Conservation (phyloP, 2,329 filamentous ascomycete species). For the Dactylellina parvicollis region DNA sequence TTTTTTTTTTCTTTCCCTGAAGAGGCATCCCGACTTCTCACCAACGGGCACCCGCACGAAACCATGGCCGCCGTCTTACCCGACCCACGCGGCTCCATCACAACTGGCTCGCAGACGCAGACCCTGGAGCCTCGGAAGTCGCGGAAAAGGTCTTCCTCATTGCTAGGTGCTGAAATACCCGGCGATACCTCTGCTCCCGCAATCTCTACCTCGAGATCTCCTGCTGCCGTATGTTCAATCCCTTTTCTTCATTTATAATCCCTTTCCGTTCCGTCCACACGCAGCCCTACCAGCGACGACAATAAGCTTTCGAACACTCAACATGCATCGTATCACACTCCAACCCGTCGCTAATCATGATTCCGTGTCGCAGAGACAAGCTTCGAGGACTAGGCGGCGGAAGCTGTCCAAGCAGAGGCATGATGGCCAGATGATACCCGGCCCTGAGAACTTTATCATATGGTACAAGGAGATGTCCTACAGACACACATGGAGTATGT, state of each 20-base stretch:
- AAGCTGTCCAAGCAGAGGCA: conserved; percentile 55
- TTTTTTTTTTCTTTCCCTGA: too few species aligned
- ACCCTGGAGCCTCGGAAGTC: conserved; percentile 52
- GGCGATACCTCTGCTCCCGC: conserved; percentile 57
- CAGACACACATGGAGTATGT: conserved; percentile 59
- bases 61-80: conserved; percentile 39
- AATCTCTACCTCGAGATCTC: conserved; percentile 57
- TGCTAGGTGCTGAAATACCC: conserved; percentile 56
- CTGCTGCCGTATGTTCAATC: conserved; percentile 54
- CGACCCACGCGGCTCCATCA: conserved; percentile 38
- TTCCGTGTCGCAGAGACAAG: conserved; percentile 54
- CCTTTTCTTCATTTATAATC: background rate
- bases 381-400: conserved; percentile 56
- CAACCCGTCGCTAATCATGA: conserved; percentile 27
- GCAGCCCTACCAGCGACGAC: background rate
- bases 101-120: conserved; percentile 43
- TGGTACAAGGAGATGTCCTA: conserved; percentile 58
- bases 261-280: background rate
- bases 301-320: conserved; percentile 8
- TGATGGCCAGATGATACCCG: conserved; percentile 48
- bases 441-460: conserved; percentile 54
- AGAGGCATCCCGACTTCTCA: background rate
- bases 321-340: conserved; percentile 22
- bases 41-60: background rate
- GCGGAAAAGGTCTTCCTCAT: conserved; percentile 54